Conservation (phyloP, 169 alveolate species). For the Condylostoma magnum region DNA sequence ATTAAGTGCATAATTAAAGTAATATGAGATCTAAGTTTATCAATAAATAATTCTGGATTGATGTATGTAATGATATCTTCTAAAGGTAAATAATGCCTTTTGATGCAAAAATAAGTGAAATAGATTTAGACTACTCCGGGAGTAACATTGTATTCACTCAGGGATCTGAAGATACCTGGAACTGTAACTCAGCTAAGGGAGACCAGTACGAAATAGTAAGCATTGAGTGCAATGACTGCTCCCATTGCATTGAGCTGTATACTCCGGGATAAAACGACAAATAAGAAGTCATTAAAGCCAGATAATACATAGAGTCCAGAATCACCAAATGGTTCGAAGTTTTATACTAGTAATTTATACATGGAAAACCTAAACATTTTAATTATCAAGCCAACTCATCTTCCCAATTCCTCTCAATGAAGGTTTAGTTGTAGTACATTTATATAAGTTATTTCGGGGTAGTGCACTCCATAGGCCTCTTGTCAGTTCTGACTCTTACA, state of each 20-base stretch:
- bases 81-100: slow-evolving; percentile 28
- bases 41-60: slow-evolving; percentile 41
- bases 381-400: no score
- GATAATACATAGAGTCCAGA: slow-evolving; percentile 34
- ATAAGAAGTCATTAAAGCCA: slow-evolving; percentile 32
- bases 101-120: slow-evolving; percentile 28
- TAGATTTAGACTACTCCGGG: slow-evolving; percentile 22
- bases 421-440: slow-evolving; percentile 14
- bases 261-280: slow-evolving; percentile 51
- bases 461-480: slow-evolving; percentile 93
- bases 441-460: slow-evolving; percentile 9
- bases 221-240: slow-evolving; percentile 57
- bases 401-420: no score
- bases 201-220: neutral
- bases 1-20: slow-evolving; percentile 42
- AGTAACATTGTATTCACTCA: slow-evolving; percentile 53
- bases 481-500: slow-evolving; percentile 95
- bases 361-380: no score
- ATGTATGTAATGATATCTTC: slow-evolving; percentile 47
- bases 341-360: no score
- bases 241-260: slow-evolving; percentile 70
- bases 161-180: slow-evolving; percentile 75
- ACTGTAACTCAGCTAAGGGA: slow-evolving; percentile 46
- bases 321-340: no score
- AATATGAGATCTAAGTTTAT: slow-evolving; percentile 41